These are phyloP conservation scores for Penicillium goetzii DNA, from an alignment of 495 filamentous ascomycete species.

Conservation along the genomic window DNA sequence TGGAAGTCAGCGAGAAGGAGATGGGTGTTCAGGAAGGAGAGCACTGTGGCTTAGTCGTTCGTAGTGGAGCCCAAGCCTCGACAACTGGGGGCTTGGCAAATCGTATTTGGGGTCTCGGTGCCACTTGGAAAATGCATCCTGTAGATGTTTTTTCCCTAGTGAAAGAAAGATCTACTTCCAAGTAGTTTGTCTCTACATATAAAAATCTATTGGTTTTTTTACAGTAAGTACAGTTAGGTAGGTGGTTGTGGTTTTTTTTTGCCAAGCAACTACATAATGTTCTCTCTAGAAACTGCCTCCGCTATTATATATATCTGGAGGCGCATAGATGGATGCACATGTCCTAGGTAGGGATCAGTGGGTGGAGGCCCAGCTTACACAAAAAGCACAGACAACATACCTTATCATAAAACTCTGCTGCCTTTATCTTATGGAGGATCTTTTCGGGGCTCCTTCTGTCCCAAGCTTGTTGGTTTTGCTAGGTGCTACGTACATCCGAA, in stretches of 20 bases:
- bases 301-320: too few relatives aligned
- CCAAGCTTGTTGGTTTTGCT: background rate
- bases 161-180: too few relatives aligned
- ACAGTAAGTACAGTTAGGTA: too few relatives aligned
- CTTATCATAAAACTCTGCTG: too few relatives aligned
- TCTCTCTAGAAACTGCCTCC: too few relatives aligned
- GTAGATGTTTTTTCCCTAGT: background rate
- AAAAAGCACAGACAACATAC: too few relatives aligned
- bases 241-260: too few relatives aligned
- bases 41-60: conserved; percentile 30
- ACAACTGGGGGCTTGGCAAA: conserved; percentile 28
- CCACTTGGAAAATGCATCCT: background rate
- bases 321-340: too few relatives aligned
- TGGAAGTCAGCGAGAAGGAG: conserved; percentile 6
- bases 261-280: too few relatives aligned
- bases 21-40: conserved; percentile 4
- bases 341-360: too few relatives aligned
- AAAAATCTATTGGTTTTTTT: background rate
- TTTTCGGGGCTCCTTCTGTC: background rate
- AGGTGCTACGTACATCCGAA: background rate
- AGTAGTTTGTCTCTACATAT: background rate
- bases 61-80: conserved; percentile 21
- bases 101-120: conserved; percentile 9
- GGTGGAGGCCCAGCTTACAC: too few relatives aligned
- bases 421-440: background rate